Conservation (phyloP, 2,329 filamentous ascomycete species). For the Fusarium sp. region DNA sequence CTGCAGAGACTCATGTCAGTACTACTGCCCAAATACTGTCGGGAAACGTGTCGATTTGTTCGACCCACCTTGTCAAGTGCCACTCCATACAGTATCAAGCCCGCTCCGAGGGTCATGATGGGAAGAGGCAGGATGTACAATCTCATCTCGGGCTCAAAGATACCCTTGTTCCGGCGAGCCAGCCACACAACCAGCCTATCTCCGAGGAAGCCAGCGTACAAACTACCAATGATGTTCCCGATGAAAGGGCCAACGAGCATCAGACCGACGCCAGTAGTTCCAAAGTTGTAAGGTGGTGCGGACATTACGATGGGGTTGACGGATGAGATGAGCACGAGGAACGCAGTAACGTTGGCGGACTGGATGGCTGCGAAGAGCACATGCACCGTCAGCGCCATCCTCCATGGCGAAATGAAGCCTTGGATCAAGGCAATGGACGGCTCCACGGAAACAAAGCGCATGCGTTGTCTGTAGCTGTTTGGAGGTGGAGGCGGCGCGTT, state of each 20-base stretch:
- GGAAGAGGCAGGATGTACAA: conserved; percentile 49
- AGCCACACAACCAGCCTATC: conserved; percentile 54
- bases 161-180: conserved; percentile 53
- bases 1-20: fast-evolving
- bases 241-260: conserved; percentile 50
- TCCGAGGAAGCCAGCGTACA: conserved; percentile 54
- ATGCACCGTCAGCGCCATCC: conserved; percentile 49
- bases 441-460: conserved; percentile 38
- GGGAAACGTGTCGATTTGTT: no score
- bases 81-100: conserved; percentile 54
- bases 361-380: conserved; percentile 55
- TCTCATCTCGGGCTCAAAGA: conserved; percentile 59
- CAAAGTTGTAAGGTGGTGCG: conserved; percentile 49
- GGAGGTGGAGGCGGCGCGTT: background rate
- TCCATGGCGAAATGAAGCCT: conserved; percentile 30
- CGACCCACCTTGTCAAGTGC: conserved; percentile 50
- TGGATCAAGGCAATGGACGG: conserved; percentile 27
- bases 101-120: conserved; percentile 49
- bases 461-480: conserved; percentile 16
- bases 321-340: conserved; percentile 40
- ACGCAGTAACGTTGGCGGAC: conserved; percentile 47
- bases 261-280: conserved; percentile 41
- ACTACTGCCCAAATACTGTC: no score
- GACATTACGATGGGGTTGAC: conserved; percentile 52
- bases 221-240: conserved; percentile 52